Evolutionary conservation across 768 basidiomycete genomes (phyloP), one percentile per base, ranked within the genome.

Genomic region (Cyathus striatus): DNA sequence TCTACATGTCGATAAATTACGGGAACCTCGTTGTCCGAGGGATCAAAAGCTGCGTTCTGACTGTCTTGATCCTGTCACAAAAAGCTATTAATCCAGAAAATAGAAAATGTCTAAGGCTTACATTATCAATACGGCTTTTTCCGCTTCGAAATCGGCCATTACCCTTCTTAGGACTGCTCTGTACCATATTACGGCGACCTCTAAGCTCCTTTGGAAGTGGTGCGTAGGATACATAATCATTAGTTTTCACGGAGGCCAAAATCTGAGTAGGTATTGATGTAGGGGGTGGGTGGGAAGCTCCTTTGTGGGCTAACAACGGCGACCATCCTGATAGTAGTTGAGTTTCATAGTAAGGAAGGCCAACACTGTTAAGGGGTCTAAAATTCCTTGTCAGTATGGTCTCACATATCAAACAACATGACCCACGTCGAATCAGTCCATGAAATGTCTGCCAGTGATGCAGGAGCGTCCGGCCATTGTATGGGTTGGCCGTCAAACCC

Each of bases 141-240:
- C 89, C 93, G 56, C 94, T 97, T 47, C 91, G 73, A 62, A 97
- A 99, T 22, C 87, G 75, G n/a, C 71, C 80, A 49, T 76, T 73
- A 5, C 68, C 62, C 58, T 79, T 79, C 45, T 72, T 68, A n/a
- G 73, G 61, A 18, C 64, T 69, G 12, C 73, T 66, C 14, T 65
- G 60, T 5, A 82, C 77, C 51, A 93, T 75, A 57, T 98, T 95
- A 27, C 95, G 78, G 46, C 82, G 76, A 0, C 90, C 91, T 50
- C 80, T 78, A 17, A 95, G 69, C 49, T 95, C 92, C 54, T 83
- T 84, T 0, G 95, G 95, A 38, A 93, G 70, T 1, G 85, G 65
- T 1, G 95, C 93, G 58, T 96, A 97, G 4, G 90, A 89, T 22
- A 97, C 75, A 42, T 86, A 88, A 53, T 96, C 93, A 48, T 92